A percentile compares a stretch with the other conserved stretches of the same genome.
phyloP scores from a whole-genome alignment of 345 rosid genomes.

The Capsella bursapastoris region DNA sequence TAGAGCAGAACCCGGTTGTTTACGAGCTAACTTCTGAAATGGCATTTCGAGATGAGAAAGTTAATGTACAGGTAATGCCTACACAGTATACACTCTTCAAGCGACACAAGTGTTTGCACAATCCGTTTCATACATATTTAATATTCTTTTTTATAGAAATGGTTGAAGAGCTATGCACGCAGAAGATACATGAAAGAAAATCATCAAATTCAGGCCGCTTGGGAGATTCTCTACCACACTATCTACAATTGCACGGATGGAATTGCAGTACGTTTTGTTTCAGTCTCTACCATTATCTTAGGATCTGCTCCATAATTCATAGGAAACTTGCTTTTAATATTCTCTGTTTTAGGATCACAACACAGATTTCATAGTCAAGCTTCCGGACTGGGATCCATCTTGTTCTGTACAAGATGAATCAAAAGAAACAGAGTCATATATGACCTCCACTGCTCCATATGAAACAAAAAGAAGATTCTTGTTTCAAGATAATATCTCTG shows the following conservation, averaged over 20 bases:
- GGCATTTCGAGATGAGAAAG: conserved; percentile 82
- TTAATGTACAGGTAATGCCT: conserved; percentile 63
- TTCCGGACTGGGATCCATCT: conserved; percentile 94
- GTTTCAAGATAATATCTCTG: conserved; percentile 50
- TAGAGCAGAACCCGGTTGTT: conserved; percentile 94
- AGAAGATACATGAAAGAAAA: conserved; percentile 85
- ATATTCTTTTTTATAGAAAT: conserved; percentile 54
- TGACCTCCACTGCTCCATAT: conserved; percentile 32
- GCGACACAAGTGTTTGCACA: not conserved
- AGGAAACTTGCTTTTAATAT: conserved; percentile 5
- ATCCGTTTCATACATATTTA: conserved; percentile 8
- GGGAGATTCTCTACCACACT: conserved; percentile 83
- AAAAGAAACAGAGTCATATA: conserved; percentile 44
- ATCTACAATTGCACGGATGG: conserved; percentile 87
- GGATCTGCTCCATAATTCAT: not conserved
- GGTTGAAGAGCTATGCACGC: conserved; percentile 76
- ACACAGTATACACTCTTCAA: not conserved
- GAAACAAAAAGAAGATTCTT: conserved; percentile 69
- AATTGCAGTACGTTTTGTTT: conserved; percentile 67
- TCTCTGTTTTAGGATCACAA: conserved; percentile 77
- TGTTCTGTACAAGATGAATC: conserved; percentile 39
- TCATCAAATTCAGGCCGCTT: conserved; percentile 63
- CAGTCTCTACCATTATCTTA: not conserved
- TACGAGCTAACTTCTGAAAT: conserved; percentile 93
- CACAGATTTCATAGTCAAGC: conserved; percentile 84